A percentile compares a stretch with the other conserved stretches of the same genome.
Evolutionary conservation across 352 stramenopile genomes (phyloP).

Genomic region (Blastocystis sp.): DNA sequence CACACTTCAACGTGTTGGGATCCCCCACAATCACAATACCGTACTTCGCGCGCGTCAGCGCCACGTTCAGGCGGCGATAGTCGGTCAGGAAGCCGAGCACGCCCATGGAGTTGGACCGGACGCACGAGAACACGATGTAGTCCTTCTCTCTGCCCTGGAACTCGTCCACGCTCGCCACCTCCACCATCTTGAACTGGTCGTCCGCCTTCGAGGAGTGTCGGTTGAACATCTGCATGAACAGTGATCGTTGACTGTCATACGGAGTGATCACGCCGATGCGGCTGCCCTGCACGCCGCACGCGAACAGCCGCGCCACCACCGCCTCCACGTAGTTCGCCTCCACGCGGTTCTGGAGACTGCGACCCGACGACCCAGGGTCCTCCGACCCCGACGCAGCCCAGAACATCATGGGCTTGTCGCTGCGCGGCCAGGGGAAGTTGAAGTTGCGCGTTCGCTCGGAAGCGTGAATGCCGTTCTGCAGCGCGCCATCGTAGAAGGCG

Average conservation of each 20-base stretch:
- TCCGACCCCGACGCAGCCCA: conserved; percentile 93
- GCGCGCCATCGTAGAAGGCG: conserved; percentile 97
- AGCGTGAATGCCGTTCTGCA: conserved; percentile 96
- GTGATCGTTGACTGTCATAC: conserved; percentile 96
- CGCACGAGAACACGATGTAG: conserved; percentile 95
- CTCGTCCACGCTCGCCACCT: conserved; percentile 97
- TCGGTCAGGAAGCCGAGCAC: conserved; percentile 98
- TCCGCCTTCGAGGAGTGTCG: conserved; percentile 84
- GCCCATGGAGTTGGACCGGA: conserved; percentile 97
- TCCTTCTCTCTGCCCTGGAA: conserved; percentile 99
- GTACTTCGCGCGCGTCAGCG: conserved; percentile 95
- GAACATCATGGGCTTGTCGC: conserved; percentile 96
- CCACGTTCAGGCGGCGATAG: conserved; percentile 95
- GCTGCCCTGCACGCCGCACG: conserved; percentile 85
- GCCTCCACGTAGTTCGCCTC: conserved; percentile 97
- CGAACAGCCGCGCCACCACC: conserved; percentile 94
- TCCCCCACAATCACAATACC: conserved; percentile 97
- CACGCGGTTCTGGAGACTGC: conserved; percentile 96
- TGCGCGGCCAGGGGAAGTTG: conserved; percentile 95
- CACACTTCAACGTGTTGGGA: conserved; percentile 93
- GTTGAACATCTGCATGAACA: conserved; percentile 95
- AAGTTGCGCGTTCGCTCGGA: conserved; percentile 85
- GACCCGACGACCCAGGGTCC: conserved; percentile 95
- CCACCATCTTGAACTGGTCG: conserved; percentile 94
- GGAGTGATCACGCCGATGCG: conserved; percentile 96